phyloP scores from a whole-genome alignment of 352 stramenopile species.

The Pythium aphanidermatum region DNA sequence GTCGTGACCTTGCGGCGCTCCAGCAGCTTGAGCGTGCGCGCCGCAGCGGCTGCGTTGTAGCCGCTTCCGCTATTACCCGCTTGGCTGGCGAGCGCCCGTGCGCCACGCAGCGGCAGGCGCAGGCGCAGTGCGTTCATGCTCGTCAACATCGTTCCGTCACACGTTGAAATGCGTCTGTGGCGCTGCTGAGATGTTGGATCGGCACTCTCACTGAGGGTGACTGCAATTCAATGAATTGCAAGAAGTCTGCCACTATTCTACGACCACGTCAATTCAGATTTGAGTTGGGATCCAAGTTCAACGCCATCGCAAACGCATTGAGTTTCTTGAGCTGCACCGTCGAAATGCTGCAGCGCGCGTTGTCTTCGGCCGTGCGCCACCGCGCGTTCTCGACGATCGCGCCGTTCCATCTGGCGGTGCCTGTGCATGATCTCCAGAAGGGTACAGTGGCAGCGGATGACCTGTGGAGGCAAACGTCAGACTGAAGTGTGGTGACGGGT shows the following conservation, averaged over 20 bases:
- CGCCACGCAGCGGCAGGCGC: neutral
- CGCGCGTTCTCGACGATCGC: constrained; percentile 27
- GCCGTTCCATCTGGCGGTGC: constrained; percentile 91
- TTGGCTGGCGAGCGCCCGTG: constrained; percentile 7
- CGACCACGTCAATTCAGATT: constrained; percentile 1
- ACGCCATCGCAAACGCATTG: constrained; percentile 9
- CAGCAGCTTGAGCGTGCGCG: constrained; percentile 77
- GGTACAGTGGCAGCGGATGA: constrained; percentile 20
- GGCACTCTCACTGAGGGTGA: no score
- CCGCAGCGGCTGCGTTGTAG: constrained; percentile 46
- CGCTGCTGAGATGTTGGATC: no score
- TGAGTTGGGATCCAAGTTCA: neutral
- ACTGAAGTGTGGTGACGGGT: no score
- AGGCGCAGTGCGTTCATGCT: neutral
- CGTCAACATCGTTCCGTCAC: no score
- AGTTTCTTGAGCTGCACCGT: no score
- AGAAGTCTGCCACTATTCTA: neutral
- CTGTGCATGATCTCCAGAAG: constrained; percentile 91
- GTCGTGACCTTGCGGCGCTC: constrained; percentile 83
- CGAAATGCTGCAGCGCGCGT: constrained; percentile 13
- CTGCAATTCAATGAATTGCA: no score
- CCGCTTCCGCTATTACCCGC: constrained; percentile 11
- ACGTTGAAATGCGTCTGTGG: no score
- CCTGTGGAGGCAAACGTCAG: no score
- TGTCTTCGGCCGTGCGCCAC: neutral